Conservation (phyloP, 2,329 filamentous ascomycete species). For the Xylaria arbuscula region DNA sequence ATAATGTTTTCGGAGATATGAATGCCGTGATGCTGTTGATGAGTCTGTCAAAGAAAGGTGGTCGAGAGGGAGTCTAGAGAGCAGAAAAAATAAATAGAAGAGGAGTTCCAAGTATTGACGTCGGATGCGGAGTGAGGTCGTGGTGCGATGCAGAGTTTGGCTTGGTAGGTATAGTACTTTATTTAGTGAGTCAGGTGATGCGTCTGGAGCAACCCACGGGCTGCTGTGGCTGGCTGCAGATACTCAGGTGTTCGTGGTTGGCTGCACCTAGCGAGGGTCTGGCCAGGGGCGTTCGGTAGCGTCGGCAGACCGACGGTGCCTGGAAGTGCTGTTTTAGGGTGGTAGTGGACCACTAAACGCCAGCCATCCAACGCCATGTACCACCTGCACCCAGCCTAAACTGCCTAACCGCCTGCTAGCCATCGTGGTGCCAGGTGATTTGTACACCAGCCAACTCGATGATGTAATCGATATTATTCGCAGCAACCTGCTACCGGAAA, state of each 20-base stretch:
- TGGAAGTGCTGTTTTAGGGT: neutral
- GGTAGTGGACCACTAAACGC: neutral
- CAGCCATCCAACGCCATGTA: neutral
- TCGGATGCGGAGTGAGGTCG: conserved; percentile 20
- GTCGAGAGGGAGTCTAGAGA: neutral
- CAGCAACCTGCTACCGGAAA: no score
- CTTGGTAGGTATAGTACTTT: neutral
- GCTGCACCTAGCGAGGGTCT: neutral
- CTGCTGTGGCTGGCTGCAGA: conserved; percentile 3
- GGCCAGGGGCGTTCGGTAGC: neutral
- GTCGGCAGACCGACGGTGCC: neutral
- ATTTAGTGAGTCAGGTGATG: conserved; percentile 32
- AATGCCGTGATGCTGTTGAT: conserved; percentile 6
- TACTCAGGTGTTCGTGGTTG: neutral
- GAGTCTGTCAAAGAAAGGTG: neutral
- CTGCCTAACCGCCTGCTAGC: neutral
- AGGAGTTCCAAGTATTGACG: conserved; percentile 14
- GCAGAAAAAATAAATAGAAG: conserved; percentile 1
- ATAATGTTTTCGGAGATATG: neutral
- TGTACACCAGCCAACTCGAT: neutral
- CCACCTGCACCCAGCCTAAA: neutral
- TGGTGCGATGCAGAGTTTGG: conserved; percentile 2
- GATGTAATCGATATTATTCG: no score
- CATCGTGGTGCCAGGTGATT: conserved; percentile 2
- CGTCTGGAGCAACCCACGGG: neutral